phyloP scores from a whole-genome alignment of 2,329 filamentous ascomycete species.

The Alternaria burnsii region DNA sequence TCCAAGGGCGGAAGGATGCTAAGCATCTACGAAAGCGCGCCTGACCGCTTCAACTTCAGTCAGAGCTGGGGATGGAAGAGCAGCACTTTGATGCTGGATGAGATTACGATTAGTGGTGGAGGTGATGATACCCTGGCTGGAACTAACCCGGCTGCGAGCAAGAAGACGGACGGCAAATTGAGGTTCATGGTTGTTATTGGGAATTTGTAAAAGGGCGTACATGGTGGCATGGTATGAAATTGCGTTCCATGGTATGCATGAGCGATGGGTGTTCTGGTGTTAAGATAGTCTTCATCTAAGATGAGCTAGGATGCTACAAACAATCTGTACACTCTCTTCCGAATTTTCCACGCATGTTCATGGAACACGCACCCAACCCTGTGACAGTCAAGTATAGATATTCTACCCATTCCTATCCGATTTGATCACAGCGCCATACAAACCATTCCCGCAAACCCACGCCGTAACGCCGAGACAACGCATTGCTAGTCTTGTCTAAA shows the following conservation, averaged over 20 bases:
- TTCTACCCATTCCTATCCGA: too few relatives aligned
- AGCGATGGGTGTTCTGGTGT: not conserved
- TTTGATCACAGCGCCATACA: too few relatives aligned
- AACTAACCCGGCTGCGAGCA: constrained; percentile 27
- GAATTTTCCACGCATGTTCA: too few relatives aligned
- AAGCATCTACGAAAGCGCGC: constrained; percentile 66
- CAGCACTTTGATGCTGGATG: constrained; percentile 65
- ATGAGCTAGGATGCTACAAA: too few relatives aligned
- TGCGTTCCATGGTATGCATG: not conserved
- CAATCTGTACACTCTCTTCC: too few relatives aligned
- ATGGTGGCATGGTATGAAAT: not conserved
- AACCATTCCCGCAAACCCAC: too few relatives aligned
- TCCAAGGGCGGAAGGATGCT: constrained; percentile 66
- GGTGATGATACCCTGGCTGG: constrained; percentile 25
- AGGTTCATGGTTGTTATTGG: constrained; percentile 69
- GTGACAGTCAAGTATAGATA: too few relatives aligned
- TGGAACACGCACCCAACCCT: too few relatives aligned
- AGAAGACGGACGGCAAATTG: constrained; percentile 60
- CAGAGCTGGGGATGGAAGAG: constrained; percentile 71
- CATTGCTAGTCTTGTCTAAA: too few relatives aligned
- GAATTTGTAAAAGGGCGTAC: constrained; percentile 46
- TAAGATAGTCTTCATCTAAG: too few relatives aligned
- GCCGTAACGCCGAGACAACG: too few relatives aligned
- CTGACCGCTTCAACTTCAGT: constrained; percentile 67
- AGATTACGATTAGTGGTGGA: constrained; percentile 42